Base-by-base conservation (phyloP, 202 grass and related monocot species). In the Hordeum pubiflorum region DNA sequence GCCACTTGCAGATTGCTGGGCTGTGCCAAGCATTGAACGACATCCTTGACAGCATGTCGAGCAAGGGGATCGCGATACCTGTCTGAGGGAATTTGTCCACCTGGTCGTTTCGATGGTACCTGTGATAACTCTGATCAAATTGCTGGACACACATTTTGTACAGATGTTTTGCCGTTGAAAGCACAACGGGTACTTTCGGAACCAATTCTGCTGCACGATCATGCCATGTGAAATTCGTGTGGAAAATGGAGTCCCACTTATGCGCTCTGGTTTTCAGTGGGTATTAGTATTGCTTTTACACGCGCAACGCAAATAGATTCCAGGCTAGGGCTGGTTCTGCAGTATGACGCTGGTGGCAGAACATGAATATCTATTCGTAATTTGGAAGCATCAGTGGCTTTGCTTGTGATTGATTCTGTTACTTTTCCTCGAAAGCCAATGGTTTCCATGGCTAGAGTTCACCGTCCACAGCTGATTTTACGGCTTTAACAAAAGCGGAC, bases 11-110 rank as follows among this genome's bases (percentile, higher is more conserved):
- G 96, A 99, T 99, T 90, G 87, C 87, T 41, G 92, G 90, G 52
- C 65, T 93, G 72, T 99, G 96, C 34, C 96, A 99, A 91, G 92
- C 90, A 6, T 46, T 99, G 73, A 99, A 99, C 68, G 96, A 99
- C 81, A 96, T 99, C 58, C 90, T 99, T 43, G 96, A 99, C 79
- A 80, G 85, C 87, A 90, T 99, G 90, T 88, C 89, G 59, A 93
- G 83, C 82, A 99, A 99, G 78, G 96, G 96, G 22, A 77, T 96
- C 36, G 23, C 84, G 20, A 79, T 91, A 73, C 90, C 92, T 31
- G 88, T 93, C 27, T 99, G 85, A 95, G 44, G 15, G 39, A 78
- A 12, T 41, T 23, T 5, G 15, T 72, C 33, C 56, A 3, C 61
- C 54, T 13, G 5, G 10, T 59, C 23, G 60, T 21, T 58, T 58